phyloP scores from a whole-genome alignment of 2,329 filamentous ascomycete genomes.

The Sphaerulina populicola region DNA sequence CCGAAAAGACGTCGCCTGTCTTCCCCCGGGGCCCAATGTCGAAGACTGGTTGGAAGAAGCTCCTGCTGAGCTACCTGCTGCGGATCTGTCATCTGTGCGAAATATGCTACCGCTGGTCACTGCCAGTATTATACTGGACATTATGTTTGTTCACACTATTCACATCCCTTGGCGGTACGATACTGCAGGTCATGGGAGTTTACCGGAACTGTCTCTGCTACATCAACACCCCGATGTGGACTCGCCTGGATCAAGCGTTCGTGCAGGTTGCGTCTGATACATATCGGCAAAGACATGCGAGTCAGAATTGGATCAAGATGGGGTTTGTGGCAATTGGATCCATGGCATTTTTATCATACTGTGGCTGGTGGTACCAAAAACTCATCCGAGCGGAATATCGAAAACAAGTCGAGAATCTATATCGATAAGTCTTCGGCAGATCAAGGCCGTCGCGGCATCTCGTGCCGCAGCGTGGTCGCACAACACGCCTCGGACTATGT shows the following conservation, averaged over 20 bases:
- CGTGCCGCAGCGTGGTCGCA: not conserved
- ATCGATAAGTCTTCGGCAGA: not conserved
- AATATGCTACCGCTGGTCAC: not conserved
- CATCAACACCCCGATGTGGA: constrained; percentile 3
- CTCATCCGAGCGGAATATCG: constrained; percentile 4
- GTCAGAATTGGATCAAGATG: constrained; percentile 9
- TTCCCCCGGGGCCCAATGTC: not conserved
- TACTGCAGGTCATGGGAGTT: constrained; percentile 7
- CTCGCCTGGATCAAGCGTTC: constrained; percentile 1
- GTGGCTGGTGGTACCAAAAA: constrained; percentile 7
- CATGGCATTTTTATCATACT: constrained; percentile 1
- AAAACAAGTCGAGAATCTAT: constrained; percentile 5
- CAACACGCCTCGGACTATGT: not conserved
- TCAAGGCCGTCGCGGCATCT: not conserved
- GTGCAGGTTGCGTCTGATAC: constrained; percentile 9
- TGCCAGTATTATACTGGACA: not conserved
- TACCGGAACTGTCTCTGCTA: constrained; percentile 9
- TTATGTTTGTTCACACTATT: constrained; percentile 5
- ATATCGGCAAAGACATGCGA: not conserved
- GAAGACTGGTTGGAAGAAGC: not conserved
- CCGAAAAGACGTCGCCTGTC: not conserved
- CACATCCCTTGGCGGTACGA: constrained; percentile 5
- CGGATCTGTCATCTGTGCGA: not conserved
- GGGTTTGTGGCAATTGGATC: constrained; percentile 1
- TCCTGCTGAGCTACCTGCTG: not conserved